Percentiles rank a stretch among this genome's conserved stretches.
These are phyloP conservation scores for Microbotryum lychnidis-dioicae DNA, from an alignment of 1,284 basidiomycete genomes.

Conservation along the genomic window DNA sequence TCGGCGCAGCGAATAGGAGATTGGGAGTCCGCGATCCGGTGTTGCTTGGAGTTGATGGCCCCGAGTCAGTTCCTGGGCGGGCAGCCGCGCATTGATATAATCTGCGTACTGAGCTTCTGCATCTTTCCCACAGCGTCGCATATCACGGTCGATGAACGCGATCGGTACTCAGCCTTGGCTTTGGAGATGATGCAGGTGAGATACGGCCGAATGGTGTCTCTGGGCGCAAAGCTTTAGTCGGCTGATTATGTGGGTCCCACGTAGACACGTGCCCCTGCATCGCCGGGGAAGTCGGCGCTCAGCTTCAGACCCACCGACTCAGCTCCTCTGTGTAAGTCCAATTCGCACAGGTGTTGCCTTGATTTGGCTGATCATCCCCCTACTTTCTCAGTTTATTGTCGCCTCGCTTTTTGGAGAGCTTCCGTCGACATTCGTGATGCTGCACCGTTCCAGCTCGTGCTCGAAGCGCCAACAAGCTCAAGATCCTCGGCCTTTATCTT, in stretches of 20 bases:
- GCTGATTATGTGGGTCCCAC: neutral
- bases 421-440: constrained; percentile 54
- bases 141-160: constrained; percentile 33
- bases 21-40: constrained; percentile 60
- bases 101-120: neutral
- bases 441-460: constrained; percentile 61
- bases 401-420: constrained; percentile 59
- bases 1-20: constrained; percentile 67
- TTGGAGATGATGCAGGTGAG: constrained; percentile 58
- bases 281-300: constrained; percentile 50
- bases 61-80: constrained; percentile 48
- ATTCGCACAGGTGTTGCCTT: constrained; percentile 9
- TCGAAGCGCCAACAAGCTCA: constrained; percentile 48
- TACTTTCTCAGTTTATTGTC: constrained; percentile 51
- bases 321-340: constrained; percentile 53
- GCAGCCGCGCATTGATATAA: neutral
- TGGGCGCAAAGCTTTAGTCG: neutral
- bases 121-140: neutral
- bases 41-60: constrained; percentile 71
- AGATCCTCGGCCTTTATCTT: constrained; percentile 54
- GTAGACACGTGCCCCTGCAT: constrained; percentile 53
- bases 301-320: constrained; percentile 56
- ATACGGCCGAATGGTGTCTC: neutral
- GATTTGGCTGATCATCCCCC: neutral
- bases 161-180: constrained; percentile 52